Base-by-base conservation (phyloP, 2,329 filamentous ascomycete genomes). In the Ceratocystis albifundus region DNA sequence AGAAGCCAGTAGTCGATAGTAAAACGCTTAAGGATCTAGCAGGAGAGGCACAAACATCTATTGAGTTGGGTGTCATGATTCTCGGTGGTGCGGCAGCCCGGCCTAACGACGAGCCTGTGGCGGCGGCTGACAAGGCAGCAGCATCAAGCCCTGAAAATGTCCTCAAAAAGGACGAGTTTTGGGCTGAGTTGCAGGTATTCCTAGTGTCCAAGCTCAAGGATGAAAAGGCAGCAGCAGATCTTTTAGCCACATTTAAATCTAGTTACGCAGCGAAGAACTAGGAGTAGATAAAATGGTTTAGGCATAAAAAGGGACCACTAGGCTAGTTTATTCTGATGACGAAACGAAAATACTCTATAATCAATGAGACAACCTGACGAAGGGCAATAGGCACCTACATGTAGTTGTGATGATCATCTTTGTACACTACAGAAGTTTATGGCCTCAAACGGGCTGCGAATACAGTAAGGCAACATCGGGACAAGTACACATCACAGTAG, bases 41-140 rank as follows among this genome's bases (percentile, higher is more conserved):
- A 1, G 80, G 79, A 0, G 79, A 82, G 2, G 68, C 70, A 0
- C 72, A 73, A 2, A 32, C 63, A n/a, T 79, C 77, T 32, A 79
- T 93, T 0, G 91, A 96, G 74, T 86, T 97, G 69, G 85, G 85
- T 1, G 82, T 96, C 66, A 97, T 97, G 91, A 81, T 96, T 22
- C 84, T 96, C 73, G 89, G 88, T 2, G 91, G 90, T 25, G 77
- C 78, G 12, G 77, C 78, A 46, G 78, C 77, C 0, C 77, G 78
- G 61, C 71, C 72, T 28, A 68, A 65, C 12, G 50, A 62, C 3
- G 74, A 76, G 70, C 69, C 71, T n/a, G 72, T 67, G 8, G 74
- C 76, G 62, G 78, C 74, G 44, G 62, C 69, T 17, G 69, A 70
- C 2, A 68, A 71, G 15, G 67, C 66, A 2, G 67, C 66, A 2